Evolutionary conservation across 805 yeast species (phyloP), one percentile per base, ranked within the genome.

Genomic region (Sungouiozyma intestinalis): DNA sequence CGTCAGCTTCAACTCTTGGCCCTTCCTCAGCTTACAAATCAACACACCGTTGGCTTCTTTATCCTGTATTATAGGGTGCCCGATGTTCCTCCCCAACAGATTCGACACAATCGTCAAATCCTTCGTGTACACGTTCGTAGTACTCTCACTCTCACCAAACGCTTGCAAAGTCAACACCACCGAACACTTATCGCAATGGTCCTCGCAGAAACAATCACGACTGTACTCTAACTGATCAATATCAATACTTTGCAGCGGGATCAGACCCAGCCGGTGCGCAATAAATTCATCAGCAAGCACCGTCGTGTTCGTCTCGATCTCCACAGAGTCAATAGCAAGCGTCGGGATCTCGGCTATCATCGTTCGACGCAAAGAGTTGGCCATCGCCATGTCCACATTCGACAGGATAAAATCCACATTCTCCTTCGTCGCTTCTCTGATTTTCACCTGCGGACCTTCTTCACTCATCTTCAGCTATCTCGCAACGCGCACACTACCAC

Each of bases 261-360:
- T 78, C 42, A 92, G 71, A 35, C 99, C 99, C 48, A 92, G 67
- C 59, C 99, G 72, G 64, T 92, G 99, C 24, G 97, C 79, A 45
- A 92, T 76, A 59, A 92, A 92, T 64, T 92, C 99, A 63, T 92
- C 99, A 2, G 98, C 97, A 46, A 92, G 68, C 16, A 92, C 98
- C 11, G 95, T 80, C 1, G 97, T 86, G 66, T 92, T 92, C 39
- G 76, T 78, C 57, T 86, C 94, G 48, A 92, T 83, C 60, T 92
- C 97, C 38, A 92, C 98, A 48, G 90, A 75, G 58, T 92, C 99
- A 45, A 92, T 87, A 41, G 98, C 97, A 50, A 92, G 67, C 0
- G 98, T 92, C 29, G 98, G 98, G 44, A 92, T 92, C 64, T 92
- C 99, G 2, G 96, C 88, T 47, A 92, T 70, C 85, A 92, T 88